Evolutionary conservation across 1,284 basidiomycete species (phyloP), one percentile per base, ranked within the genome.

Genomic region (Sporisorium iseilematis-ciliati): DNA sequence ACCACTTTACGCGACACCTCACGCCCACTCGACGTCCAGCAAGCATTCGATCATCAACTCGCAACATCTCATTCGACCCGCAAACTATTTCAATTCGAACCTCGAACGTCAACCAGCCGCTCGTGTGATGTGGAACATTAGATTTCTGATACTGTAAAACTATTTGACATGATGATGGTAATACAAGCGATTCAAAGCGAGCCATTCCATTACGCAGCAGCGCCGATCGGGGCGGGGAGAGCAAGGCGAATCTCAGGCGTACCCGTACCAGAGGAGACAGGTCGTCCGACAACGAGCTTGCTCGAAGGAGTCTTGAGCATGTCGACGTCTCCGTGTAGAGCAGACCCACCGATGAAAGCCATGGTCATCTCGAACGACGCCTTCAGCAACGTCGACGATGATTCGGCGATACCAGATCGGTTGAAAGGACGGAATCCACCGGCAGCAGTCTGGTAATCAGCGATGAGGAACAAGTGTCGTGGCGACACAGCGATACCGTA

Each of bases 371-470:
- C 97, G 86, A 93, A 99, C 7, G 93, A 95, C 2, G 97, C 96
- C 87, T 99, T 99, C 69, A 98, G 90, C 51, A 99, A 88, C 4
- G 96, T 94, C 26, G 95, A 97, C 8, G 93, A 91, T 85, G 94
- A 93, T 61, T 92, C 91, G 21, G 93, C 91, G 66, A 99, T 92
- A 75, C 97, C 97, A 67, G 92, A 94, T 57, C 97, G 91, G 86
- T 97, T 99, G 88, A 99, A 99, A 2, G 97, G 95, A 86, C 93
- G 93, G 88, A 96, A 99, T 25, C 93, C 94, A 49, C 97, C 97
- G 55, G 95, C 93, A 83, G 95, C 97, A 0, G 97, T 99, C 94
- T 98, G 79, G 86, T 99, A 99, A 86, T 99, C 97, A 35, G 97
- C 97, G 84, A 99, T 97, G 69, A 99, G 89, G 83, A 95, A 95